Evolutionary conservation across 805 yeast genomes (phyloP).

Genomic region (Starmerella lactis-condensi): DNA sequence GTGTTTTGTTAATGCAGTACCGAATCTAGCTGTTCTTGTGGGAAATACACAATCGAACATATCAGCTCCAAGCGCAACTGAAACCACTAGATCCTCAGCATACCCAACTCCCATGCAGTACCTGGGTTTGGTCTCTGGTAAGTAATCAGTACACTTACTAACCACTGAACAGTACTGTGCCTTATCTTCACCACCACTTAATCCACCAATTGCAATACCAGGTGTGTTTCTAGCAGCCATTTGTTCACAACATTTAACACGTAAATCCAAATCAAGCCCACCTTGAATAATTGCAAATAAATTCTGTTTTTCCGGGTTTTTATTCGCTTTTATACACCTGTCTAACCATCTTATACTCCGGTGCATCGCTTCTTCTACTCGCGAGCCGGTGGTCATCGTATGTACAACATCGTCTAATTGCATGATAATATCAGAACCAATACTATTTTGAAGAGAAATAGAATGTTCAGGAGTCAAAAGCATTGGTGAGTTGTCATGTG

Average conservation of each 20-base stretch:
- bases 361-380: conserved; percentile 31
- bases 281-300: conserved; percentile 31
- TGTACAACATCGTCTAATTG: conserved; percentile 31
- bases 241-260: conserved; percentile 26
- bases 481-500: conserved; percentile 32
- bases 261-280: conserved; percentile 26
- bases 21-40: conserved; percentile 29
- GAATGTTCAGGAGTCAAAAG: conserved; percentile 31
- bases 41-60: conserved; percentile 32
- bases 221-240: conserved; percentile 30
- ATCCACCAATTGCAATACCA: conserved; percentile 31
- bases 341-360: conserved; percentile 30
- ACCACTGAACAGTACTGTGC: conserved; percentile 27
- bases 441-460: conserved; percentile 28
- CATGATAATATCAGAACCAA: conserved; percentile 32
- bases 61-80: conserved; percentile 31
- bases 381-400: conserved; percentile 28
- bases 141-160: conserved; percentile 24
- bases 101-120: conserved; percentile 33
- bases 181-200: conserved; percentile 32
- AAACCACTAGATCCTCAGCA: conserved; percentile 30
- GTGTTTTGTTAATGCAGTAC: conserved; percentile 26
- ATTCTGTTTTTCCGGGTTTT: conserved; percentile 27
- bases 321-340: conserved; percentile 28
- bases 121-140: conserved; percentile 28